A percentile compares a stretch with the other conserved stretches of the same genome.
Conservation (phyloP, 371 early-diverging fungal genomes). For the Apophysomyces elegans region DNA sequence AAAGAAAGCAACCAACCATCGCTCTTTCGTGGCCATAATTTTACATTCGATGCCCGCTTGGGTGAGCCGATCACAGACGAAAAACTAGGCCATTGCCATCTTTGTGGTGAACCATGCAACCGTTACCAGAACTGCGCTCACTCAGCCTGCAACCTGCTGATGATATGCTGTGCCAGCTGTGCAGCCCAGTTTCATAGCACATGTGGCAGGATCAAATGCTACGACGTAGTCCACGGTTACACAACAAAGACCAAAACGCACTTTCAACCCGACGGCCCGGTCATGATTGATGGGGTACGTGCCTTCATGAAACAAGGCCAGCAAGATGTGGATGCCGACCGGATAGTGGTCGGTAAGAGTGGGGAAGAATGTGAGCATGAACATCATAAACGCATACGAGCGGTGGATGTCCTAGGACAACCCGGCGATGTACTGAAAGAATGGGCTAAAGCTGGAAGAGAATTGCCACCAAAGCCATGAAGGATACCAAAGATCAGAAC, state of each 20-base stretch:
- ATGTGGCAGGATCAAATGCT: constrained; percentile 64
- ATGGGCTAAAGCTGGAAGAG: constrained; percentile 48
- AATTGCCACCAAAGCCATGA: constrained; percentile 31
- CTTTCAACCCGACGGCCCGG: constrained; percentile 41
- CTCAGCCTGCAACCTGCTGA: constrained; percentile 72
- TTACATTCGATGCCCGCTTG: constrained; percentile 82
- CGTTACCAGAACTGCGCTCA: constrained; percentile 77
- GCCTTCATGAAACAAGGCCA: constrained; percentile 44
- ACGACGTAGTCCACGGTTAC: constrained; percentile 57
- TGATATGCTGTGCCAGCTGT: constrained; percentile 75
- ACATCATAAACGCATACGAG: constrained; percentile 39
- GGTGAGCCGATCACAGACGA: constrained; percentile 81
- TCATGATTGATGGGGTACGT: constrained; percentile 43
- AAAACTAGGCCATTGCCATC: constrained; percentile 67
- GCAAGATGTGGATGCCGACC: constrained; percentile 22
- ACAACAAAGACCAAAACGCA: constrained; percentile 21
- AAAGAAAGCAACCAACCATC: constrained; percentile 49
- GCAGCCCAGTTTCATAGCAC: constrained; percentile 62
- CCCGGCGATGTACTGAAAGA: constrained; percentile 49
- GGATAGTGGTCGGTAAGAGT: constrained; percentile 44
- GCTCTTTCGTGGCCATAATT: constrained; percentile 80
- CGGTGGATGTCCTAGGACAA: constrained; percentile 49
- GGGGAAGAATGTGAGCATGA: constrained; percentile 49
- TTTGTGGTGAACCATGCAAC: constrained; percentile 72
- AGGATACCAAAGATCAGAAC: not conserved